phyloP scores from a whole-genome alignment of 768 basidiomycete genomes.

The Multifurca ochricompacta region DNA sequence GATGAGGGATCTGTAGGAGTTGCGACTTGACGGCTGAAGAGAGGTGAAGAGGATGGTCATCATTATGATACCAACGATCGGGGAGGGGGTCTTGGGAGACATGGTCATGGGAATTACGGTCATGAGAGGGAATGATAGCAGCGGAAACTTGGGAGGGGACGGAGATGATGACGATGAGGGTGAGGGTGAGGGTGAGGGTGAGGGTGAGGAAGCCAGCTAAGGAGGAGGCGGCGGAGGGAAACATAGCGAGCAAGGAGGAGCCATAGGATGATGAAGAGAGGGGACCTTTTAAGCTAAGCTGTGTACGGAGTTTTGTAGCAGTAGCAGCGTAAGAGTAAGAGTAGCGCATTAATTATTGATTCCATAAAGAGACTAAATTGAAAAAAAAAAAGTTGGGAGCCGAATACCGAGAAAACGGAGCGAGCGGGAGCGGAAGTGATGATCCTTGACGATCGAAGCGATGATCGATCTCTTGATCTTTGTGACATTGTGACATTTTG shows the following conservation, averaged over 20 bases:
- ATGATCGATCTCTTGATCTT: no score
- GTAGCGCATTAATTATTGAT: not conserved
- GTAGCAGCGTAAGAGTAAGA: no score
- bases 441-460: no score
- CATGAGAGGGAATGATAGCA: slow-evolving; percentile 7
- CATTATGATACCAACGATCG: slow-evolving; percentile 24
- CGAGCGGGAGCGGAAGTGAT: no score
- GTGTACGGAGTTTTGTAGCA: no score
- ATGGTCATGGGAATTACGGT: not conserved
- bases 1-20: not conserved
- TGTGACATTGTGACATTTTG: no score
- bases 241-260: not conserved
- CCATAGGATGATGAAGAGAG: not conserved
- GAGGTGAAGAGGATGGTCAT: slow-evolving; percentile 23
- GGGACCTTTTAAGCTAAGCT: not conserved
- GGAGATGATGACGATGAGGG: not conserved
- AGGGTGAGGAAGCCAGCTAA: no score
- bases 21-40: slow-evolving; percentile 23
- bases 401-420: no score
- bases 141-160: not conserved
- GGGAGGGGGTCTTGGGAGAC: slow-evolving; percentile 15
- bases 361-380: no score
- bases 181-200: not conserved
- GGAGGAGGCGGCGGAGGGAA: not conserved
- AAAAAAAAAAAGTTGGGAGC: no score